phyloP scores from a whole-genome alignment of 495 filamentous ascomycete genomes.

The Penicillium robsamsonii region DNA sequence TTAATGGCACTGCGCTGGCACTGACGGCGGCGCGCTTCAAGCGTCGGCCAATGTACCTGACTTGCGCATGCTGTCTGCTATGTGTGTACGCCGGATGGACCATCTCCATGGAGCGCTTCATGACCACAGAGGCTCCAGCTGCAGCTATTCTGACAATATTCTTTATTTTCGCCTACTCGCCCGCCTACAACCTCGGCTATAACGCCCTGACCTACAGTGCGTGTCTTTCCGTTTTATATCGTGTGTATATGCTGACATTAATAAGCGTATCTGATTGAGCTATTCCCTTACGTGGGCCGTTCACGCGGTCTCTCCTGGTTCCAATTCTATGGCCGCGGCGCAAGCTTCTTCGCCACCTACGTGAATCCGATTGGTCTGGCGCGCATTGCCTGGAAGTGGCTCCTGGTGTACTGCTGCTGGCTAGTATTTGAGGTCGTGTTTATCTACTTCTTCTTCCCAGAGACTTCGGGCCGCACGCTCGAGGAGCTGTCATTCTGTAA shows the following conservation, averaged over 20 bases:
- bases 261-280: slow-evolving; percentile 57
- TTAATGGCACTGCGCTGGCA: slow-evolving; percentile 51
- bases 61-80: slow-evolving; percentile 51
- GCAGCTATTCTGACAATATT: slow-evolving; percentile 54
- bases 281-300: slow-evolving; percentile 62
- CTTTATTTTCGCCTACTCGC: slow-evolving; percentile 63
- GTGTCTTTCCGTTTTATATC: slow-evolving; percentile 24
- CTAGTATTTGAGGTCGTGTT: slow-evolving; percentile 56
- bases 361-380: slow-evolving; percentile 63
- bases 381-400: slow-evolving; percentile 60
- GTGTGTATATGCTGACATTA: slow-evolving; percentile 1
- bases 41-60: slow-evolving; percentile 58
- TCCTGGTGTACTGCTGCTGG: slow-evolving; percentile 62
- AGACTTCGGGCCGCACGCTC: slow-evolving; percentile 59
- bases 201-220: slow-evolving; percentile 65
- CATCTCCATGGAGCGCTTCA: slow-evolving; percentile 54
- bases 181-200: slow-evolving; percentile 67
- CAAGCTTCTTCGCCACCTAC: slow-evolving; percentile 58
- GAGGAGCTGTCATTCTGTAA: slow-evolving; percentile 65
- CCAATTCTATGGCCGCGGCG: slow-evolving; percentile 58
- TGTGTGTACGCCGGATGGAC: slow-evolving; percentile 60
- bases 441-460: slow-evolving; percentile 64
- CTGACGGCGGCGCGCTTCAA: slow-evolving; percentile 52
- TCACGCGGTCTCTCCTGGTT: slow-evolving; percentile 61
- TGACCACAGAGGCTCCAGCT: slow-evolving; percentile 38